Base-by-base conservation (phyloP, 2,329 filamentous ascomycete genomes). In the Simplicillium sp. region DNA sequence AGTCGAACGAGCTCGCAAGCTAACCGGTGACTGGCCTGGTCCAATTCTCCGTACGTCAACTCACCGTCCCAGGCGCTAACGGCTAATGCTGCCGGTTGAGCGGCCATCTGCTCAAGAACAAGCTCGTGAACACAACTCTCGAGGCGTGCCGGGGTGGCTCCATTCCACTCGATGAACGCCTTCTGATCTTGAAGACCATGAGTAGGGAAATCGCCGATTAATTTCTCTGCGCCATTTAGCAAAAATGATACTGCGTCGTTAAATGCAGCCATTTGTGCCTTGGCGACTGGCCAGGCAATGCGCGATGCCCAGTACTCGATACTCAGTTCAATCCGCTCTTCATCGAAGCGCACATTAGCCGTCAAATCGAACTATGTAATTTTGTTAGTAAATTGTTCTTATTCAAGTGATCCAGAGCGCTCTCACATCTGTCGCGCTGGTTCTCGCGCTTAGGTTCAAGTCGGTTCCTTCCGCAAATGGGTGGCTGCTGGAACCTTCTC, bases 1-100 rank as follows among this genome's bases (percentile, higher is more conserved):
- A 37, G 20, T n/a, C 25, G 13, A 9, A 28, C 9, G 12, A 37
- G 36, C 20, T 37, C 14, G 14, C 14, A 28, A 8, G 36, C 36
- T 28, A 37, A 17, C 12, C 35, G 15, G 14, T 39, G 14, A 2
- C 41, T 39, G 29, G 41, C 13, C 15, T 44, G 42, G 16, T 14
- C 32, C 8, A 44, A 34, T 16, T 11, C 9, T 16, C 16, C 16
- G 17, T 32, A 38, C 3, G 37, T 38, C 28, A 38, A 29, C 4
- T 38, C 29, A 11, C 37, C 37, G 17, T 38, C 29, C 37, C 37
- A 38, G 6, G 14, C 37, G 2, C 15, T 13, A n/a, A 38, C 29
- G 6, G 37, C 37, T 25, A 15, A 11, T 7, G 31, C 31, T n/a
- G 12, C 12, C 12, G 31, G 31, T 13, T 33, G 31, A n/a, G 12